Evolutionary conservation across 371 early-diverging fungal species (phyloP).

Genomic region (Circinella umbellata): DNA sequence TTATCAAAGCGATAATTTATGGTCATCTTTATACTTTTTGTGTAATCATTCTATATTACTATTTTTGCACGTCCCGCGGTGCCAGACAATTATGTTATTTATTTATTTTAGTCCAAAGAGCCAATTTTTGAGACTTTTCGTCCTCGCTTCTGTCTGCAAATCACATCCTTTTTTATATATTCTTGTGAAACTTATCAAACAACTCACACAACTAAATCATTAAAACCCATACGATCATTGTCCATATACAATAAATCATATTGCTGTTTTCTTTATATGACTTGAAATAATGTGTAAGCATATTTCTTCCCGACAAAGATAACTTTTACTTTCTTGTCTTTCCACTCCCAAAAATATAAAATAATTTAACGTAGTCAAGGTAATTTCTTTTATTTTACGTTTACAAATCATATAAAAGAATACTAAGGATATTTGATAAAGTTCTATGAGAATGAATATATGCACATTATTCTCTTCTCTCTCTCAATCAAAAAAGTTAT

Average conservation of each 20-base stretch:
- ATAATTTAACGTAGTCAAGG: too few species aligned
- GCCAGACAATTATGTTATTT: not conserved
- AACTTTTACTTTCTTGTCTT: not conserved
- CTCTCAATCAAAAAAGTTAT: too few species aligned
- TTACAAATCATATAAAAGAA: too few species aligned
- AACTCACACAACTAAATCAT: too few species aligned
- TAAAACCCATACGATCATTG: too few species aligned
- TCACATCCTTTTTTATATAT: not conserved
- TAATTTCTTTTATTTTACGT: too few species aligned
- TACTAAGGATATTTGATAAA: too few species aligned
- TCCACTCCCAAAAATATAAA: too few species aligned
- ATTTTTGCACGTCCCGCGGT: not conserved
- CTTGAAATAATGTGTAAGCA: constrained; percentile 1
- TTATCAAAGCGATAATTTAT: constrained; percentile 14
- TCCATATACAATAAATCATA: not conserved
- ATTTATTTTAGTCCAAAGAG: not conserved
- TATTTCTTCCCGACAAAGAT: not conserved
- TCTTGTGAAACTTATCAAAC: not conserved
- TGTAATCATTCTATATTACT: not conserved
- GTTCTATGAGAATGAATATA: too few species aligned
- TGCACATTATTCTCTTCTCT: too few species aligned
- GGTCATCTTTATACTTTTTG: not conserved
- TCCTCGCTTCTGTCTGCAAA: not conserved
- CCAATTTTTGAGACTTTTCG: not conserved
- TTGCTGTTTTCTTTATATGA: constrained; percentile 2